These are phyloP conservation scores for Porogramme epimiltina DNA, from an alignment of 1,284 basidiomycete species.

Conservation along the genomic window DNA sequence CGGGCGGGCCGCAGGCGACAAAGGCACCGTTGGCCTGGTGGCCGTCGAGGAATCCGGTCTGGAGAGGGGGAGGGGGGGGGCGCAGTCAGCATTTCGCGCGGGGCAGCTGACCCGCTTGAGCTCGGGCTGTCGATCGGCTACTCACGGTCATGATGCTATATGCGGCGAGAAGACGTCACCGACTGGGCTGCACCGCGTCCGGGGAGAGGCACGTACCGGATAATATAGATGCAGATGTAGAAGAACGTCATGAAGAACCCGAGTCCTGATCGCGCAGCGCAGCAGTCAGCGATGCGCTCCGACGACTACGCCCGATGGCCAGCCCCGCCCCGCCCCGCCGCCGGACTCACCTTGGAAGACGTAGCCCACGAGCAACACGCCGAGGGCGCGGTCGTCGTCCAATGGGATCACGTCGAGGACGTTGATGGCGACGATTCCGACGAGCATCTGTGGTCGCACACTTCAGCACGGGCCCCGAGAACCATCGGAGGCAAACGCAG, in stretches of 20 bases:
- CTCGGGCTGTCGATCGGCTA: too few relatives aligned
- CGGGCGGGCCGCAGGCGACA: conserved; percentile 49
- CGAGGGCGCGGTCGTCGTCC: conserved; percentile 38
- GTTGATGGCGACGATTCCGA: conserved; percentile 50
- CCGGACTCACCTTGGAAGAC: conserved; percentile 46
- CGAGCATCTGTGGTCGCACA: conserved; percentile 41
- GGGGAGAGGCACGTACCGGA: conserved; percentile 35
- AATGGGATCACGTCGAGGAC: conserved; percentile 42
- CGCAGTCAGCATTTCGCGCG: background rate
- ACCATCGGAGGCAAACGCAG: conserved; percentile 4
- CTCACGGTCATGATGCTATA: conserved; percentile 45
- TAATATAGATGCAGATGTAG: conserved; percentile 52
- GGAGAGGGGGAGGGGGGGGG: background rate
- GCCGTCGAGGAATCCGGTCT: conserved; percentile 53
- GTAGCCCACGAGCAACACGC: conserved; percentile 46
- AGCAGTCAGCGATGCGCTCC: conserved; percentile 8
- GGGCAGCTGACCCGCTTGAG: too few relatives aligned
- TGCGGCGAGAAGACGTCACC: conserved; percentile 9
- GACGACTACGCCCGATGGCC: conserved; percentile 7
- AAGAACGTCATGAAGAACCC: conserved; percentile 55
- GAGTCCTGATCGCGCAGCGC: conserved; percentile 32
- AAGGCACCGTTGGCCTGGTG: conserved; percentile 54
- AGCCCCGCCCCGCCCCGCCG: background rate
- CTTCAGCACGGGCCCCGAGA: conserved; percentile 7
- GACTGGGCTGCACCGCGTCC: background rate